These are phyloP conservation scores for Epichloe sp. DNA, from an alignment of 2,329 filamentous ascomycete species.

Conservation along the genomic window DNA sequence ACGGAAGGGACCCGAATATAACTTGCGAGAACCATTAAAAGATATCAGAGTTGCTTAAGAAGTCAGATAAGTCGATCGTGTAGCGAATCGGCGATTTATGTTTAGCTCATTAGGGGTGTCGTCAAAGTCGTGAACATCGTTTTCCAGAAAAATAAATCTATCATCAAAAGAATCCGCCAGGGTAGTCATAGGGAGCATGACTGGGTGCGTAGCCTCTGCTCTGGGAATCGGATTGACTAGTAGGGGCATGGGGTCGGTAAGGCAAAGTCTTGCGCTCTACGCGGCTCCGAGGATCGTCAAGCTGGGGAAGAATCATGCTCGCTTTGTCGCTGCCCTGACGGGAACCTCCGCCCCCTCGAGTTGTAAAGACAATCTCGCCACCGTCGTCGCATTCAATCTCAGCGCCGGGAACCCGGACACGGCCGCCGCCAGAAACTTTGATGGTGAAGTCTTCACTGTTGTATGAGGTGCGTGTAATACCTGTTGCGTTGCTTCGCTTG, in stretches of 20 bases:
- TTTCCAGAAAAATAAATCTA: not conserved
- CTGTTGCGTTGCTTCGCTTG: slow-evolving; percentile 46
- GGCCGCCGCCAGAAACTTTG: slow-evolving; percentile 42
- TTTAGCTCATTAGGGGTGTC: slow-evolving; percentile 13
- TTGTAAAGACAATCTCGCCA: slow-evolving; percentile 44
- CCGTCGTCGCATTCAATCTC: slow-evolving; percentile 47
- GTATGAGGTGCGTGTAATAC: slow-evolving; percentile 40
- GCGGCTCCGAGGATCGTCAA: slow-evolving; percentile 32
- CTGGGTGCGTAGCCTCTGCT: slow-evolving; percentile 20
- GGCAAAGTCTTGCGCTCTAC: slow-evolving; percentile 30
- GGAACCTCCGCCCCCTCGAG: slow-evolving; percentile 14
- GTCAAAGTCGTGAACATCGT: not conserved
- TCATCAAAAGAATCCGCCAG: slow-evolving; percentile 19
- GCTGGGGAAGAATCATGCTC: slow-evolving; percentile 31
- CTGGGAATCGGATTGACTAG: slow-evolving; percentile 36
- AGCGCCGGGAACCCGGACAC: slow-evolving; percentile 41
- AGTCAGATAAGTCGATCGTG: not conserved
- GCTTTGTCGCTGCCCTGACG: slow-evolving; percentile 38
- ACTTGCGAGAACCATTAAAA: not conserved
- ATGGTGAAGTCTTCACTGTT: slow-evolving; percentile 47
- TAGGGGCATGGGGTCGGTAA: slow-evolving; percentile 32
- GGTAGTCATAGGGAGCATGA: slow-evolving; percentile 17
- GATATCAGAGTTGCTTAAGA: not conserved
- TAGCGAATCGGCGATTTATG: slow-evolving; percentile 4
- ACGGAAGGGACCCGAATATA: not conserved